Conservation (phyloP, 2,329 filamentous ascomycete species). For the Zarea fungicola region DNA sequence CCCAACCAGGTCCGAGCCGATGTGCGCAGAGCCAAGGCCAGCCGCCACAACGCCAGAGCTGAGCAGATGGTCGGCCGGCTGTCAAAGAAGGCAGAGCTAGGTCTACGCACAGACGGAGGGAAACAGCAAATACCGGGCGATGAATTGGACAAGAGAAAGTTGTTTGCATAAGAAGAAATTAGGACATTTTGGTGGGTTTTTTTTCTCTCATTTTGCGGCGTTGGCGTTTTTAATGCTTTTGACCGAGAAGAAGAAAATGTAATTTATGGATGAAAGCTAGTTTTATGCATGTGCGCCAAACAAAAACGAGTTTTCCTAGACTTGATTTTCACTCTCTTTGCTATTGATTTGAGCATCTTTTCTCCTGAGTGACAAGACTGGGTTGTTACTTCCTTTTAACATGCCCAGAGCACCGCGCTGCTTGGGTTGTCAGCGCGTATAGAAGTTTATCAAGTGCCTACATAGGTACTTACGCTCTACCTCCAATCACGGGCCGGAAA, state of each 20-base stretch:
- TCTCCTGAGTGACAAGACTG: too few species aligned
- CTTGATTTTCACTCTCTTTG: background rate
- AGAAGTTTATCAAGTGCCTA: too few species aligned
- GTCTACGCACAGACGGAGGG: constrained; percentile 63
- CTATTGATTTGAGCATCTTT: too few species aligned
- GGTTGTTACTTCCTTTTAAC: too few species aligned
- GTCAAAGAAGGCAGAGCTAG: constrained; percentile 70
- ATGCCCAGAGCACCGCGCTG: too few species aligned
- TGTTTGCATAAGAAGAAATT: constrained; percentile 73
- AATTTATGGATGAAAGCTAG: constrained; percentile 3
- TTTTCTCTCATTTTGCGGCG: constrained; percentile 13
- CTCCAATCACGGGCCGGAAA: too few species aligned
- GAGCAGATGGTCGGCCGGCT: constrained; percentile 69
- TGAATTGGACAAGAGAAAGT: constrained; percentile 67
- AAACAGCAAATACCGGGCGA: constrained; percentile 54
- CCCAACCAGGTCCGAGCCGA: constrained; percentile 92
- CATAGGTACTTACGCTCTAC: too few species aligned
- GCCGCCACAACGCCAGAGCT: constrained; percentile 68
- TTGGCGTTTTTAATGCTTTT: constrained; percentile 10
- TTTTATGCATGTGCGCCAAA: background rate
- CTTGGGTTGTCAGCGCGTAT: too few species aligned
- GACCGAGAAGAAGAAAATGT: constrained; percentile 7
- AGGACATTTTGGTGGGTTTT: too few species aligned
- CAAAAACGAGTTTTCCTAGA: background rate
- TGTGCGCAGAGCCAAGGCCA: constrained; percentile 68